Evolutionary conservation across 148 eudicot species (phyloP), one percentile per base, ranked within the genome.

Genomic region (Heliamphora exappendiculata): DNA sequence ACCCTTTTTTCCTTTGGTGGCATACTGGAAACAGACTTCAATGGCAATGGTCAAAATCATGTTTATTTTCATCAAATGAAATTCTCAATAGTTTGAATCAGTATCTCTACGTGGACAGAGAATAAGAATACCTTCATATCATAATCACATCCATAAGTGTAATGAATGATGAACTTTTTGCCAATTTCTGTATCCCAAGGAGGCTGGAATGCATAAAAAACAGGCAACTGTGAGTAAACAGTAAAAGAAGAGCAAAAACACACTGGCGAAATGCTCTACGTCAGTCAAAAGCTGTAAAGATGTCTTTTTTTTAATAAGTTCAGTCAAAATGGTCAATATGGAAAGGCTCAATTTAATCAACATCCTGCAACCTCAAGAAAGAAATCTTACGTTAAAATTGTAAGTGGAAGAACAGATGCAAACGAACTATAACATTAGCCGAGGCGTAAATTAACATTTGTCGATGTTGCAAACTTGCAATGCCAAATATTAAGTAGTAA

Each of bases 111-210:
- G 0, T n/a, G 70, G 49, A 41, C 17, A 20, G 19, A 33, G 1
- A 17, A 19, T 53, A 68, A 39, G 31, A 57, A 44, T 88, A 95
- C 99, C 99, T 92, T 79, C 89, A 91, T 59, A 83, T 96, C 94
- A 81, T 91, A 96, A 85, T 96, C 99, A 71, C 99, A 96, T 76
- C 99, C 99, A 37, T 96, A 93, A 22, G 99, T 96, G 83, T 93
- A 96, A 81, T 96, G 99, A 47, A 96, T 96, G 67, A 96, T 93
- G 81, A 80, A 96, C 77, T 91, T 84, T 47, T 83, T 85, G 59
- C 94, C 97, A 7, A 89, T 80, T 81, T 86, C 88, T 29, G 90
- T 88, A 84, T 96, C 99, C 99, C 99, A 96, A 31, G 99, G 99
- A 76, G 99, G 99, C 99, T 96, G 90, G 69, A 72, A 34, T 12